Conservation (phyloP, 164 flowering plant species). For the Annona squamosa region DNA sequence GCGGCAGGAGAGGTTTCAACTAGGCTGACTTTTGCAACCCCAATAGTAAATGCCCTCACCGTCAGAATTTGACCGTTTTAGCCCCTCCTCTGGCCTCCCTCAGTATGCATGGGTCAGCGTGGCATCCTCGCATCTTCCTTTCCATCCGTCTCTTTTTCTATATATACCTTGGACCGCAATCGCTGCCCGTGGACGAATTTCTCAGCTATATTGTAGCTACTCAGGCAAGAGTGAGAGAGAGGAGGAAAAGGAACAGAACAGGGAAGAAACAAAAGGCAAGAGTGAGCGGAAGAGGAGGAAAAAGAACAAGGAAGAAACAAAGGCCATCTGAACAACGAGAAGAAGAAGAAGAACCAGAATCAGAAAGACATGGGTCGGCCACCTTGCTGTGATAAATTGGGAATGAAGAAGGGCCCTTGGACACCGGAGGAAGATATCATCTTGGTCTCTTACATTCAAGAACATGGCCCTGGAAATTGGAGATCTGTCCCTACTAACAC, state of each 20-base stretch:
- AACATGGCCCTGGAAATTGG: conserved; percentile 94
- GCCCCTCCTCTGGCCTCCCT: background rate
- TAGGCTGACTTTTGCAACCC: conserved; percentile 33
- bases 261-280: background rate
- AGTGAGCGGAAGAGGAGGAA: background rate
- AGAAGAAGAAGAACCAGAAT: background rate
- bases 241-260: background rate
- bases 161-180: conserved; percentile 13
- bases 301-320: no score
- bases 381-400: conserved; percentile 87
- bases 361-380: conserved; percentile 68
- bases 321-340: background rate
- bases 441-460: conserved; percentile 81
- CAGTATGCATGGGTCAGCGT: conserved; percentile 17
- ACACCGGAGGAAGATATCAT: conserved; percentile 95
- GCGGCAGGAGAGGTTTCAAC: conserved; percentile 22
- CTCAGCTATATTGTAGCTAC: background rate
- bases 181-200: conserved; percentile 9
- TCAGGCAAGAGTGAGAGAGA: background rate
- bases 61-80: conserved; percentile 28
- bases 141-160: conserved; percentile 2
- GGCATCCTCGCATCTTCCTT: background rate
- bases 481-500: conserved; percentile 85
- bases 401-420: conserved; percentile 98
- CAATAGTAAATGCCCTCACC: conserved; percentile 28